Conservation (phyloP, 2,329 filamentous ascomycete species). For the Cytospora mali region DNA sequence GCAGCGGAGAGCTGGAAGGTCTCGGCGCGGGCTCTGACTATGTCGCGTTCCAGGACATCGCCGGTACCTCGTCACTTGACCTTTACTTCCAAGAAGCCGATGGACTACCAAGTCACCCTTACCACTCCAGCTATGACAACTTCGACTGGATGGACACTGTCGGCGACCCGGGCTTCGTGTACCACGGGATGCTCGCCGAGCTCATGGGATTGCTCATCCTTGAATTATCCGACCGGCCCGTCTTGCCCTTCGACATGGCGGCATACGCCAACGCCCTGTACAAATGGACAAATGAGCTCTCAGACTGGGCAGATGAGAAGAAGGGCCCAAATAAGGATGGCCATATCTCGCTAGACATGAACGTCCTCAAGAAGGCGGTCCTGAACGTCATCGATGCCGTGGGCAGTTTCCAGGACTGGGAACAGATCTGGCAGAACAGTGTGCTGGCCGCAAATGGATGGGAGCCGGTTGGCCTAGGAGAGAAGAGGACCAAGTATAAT, state of each 20-base stretch:
- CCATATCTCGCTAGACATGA: slow-evolving; percentile 50
- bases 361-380: slow-evolving; percentile 65
- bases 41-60: slow-evolving; percentile 87
- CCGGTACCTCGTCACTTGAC: slow-evolving; percentile 85
- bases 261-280: slow-evolving; percentile 70
- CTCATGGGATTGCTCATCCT: slow-evolving; percentile 81
- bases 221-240: slow-evolving; percentile 78
- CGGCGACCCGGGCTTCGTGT: slow-evolving; percentile 79
- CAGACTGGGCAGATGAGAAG: slow-evolving; percentile 63
- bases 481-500: slow-evolving; percentile 76
- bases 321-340: slow-evolving; percentile 48
- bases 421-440: slow-evolving; percentile 72
- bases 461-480: slow-evolving; percentile 70
- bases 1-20: slow-evolving; percentile 62
- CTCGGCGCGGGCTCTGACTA: slow-evolving; percentile 81
- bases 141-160: slow-evolving; percentile 82
- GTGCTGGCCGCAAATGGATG: slow-evolving; percentile 74
- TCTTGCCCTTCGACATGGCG: slow-evolving; percentile 80
- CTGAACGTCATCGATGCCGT: slow-evolving; percentile 62
- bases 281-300: slow-evolving; percentile 67
- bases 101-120: slow-evolving; percentile 57
- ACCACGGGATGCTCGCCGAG: slow-evolving; percentile 79
- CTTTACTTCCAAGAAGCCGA: slow-evolving; percentile 63
- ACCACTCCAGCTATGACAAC: slow-evolving; percentile 86
- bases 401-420: slow-evolving; percentile 73